Base-by-base conservation (phyloP, 371 early-diverging fungal species). In the Zychaea mexicana region DNA sequence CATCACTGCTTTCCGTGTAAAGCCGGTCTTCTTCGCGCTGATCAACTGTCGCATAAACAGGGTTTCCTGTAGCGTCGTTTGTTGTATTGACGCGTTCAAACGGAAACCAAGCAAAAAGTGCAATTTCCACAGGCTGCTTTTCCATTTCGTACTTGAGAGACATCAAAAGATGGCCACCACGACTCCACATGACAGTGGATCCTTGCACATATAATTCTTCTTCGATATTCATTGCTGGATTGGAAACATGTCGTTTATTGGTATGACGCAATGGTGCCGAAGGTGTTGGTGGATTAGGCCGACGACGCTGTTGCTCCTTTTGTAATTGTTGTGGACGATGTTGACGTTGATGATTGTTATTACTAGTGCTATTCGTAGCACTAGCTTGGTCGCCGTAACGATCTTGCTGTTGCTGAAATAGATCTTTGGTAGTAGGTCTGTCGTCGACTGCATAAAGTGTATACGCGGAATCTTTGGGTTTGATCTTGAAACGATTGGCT, bases 71-170 rank as follows among this genome's bases (percentile, higher is more conserved):
- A 2, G 2, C 15, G 22, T 52, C 49, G 17, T 57, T 58, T 1
- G 28, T 3, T 19, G 21, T 26, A n/a, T 26, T 10, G 8, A 5
- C 22, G 15, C 46, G 30, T 47, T 58, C 32, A n/a, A 61, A 64
- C 15, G 63, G 69, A 57, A 69, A 69, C 69, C 69, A 69, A 12
- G 62, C 69, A 61, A 69, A 69, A 10, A 60, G 33, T 19, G 69
- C 69, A 17, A 61, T 27, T 27, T 64, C 54, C 21, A 69, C 61
- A 19, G 58, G 62, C 31, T 62, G 63, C 19, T 57, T 33, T 52
- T 61, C 42, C 19, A 28, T 21, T 30, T 61, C 52, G 21, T 61
- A 65, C 36, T 64, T 62, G 30, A 69, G 30, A 6, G 65, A 54
- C 26, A 64, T 55, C 15, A 64, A 26, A 8, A 69, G 49, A 30